These are phyloP conservation scores for Candida pseudoglaebosa DNA, from an alignment of 805 yeast genomes.

Conservation along the genomic window DNA sequence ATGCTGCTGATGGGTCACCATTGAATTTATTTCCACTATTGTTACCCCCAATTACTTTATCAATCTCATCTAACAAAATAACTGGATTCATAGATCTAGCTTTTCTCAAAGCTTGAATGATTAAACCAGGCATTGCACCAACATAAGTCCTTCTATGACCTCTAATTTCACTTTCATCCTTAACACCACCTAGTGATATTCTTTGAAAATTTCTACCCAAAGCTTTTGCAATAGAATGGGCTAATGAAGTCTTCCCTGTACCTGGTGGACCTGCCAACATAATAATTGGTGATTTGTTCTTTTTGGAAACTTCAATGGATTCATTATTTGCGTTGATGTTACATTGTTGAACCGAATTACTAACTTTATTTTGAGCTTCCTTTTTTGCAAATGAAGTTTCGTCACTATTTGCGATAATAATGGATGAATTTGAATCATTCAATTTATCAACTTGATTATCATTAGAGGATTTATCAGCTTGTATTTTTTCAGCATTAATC, in stretches of 20 bases:
- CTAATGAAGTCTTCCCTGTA: constrained; percentile 86
- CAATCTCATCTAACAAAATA: constrained; percentile 79
- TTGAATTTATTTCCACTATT: constrained; percentile 44
- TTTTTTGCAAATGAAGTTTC: constrained; percentile 26
- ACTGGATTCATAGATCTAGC: constrained; percentile 80
- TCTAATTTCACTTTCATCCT: constrained; percentile 84
- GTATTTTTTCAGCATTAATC: constrained; percentile 27
- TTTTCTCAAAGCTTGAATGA: constrained; percentile 72
- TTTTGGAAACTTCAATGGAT: constrained; percentile 21
- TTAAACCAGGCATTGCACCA: constrained; percentile 87
- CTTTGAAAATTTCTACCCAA: constrained; percentile 74
- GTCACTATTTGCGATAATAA: constrained; percentile 34
- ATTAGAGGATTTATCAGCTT: constrained; percentile 13
- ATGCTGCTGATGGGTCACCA: constrained; percentile 90
- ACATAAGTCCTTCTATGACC: constrained; percentile 91
- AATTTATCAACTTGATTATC: constrained; percentile 6
- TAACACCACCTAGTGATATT: constrained; percentile 80
- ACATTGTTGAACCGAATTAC: constrained; percentile 6
- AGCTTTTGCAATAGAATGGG: constrained; percentile 73
- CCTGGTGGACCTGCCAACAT: constrained; percentile 92
- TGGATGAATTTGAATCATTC: constrained; percentile 11
- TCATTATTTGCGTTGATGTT: constrained; percentile 7
- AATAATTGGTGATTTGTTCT: constrained; percentile 65
- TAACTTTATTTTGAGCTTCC: constrained; percentile 15
- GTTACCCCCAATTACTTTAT: constrained; percentile 62